phyloP scores from a whole-genome alignment of 192 early-diverging fungal genomes.

The Phycomyces nitens region DNA sequence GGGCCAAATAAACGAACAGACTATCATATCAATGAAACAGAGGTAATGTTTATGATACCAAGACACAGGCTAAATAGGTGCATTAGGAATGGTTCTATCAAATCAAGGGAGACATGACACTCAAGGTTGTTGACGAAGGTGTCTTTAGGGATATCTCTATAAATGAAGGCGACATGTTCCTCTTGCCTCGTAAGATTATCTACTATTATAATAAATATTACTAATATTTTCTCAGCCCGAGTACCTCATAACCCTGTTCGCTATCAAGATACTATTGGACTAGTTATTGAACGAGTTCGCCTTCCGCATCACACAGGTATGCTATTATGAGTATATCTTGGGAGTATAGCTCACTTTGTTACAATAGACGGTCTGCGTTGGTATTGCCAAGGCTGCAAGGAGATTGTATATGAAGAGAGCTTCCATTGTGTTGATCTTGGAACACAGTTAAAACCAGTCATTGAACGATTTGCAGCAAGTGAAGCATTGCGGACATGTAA shows the following conservation, averaged over 20 bases:
- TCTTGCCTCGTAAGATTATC: constrained; percentile 72
- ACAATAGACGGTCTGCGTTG: constrained; percentile 80
- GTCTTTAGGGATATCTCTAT: constrained; percentile 84
- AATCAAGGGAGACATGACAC: constrained; percentile 88
- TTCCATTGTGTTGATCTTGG: constrained; percentile 92
- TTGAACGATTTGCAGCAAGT: constrained; percentile 72
- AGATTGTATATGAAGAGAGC: constrained; percentile 82
- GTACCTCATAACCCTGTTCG: constrained; percentile 95
- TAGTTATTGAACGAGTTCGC: constrained; percentile 92
- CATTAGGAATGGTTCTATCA: constrained; percentile 94
- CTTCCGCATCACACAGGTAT: constrained; percentile 65
- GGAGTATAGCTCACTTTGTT: constrained; percentile 10
- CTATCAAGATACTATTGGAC: constrained; percentile 89
- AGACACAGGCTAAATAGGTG: neutral
- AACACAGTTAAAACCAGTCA: constrained; percentile 86
- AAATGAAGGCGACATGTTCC: constrained; percentile 93
- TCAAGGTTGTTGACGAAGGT: constrained; percentile 79
- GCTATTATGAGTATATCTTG: neutral
- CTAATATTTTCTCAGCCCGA: constrained; percentile 55
- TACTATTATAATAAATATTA: neutral
- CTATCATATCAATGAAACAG: constrained; percentile 96
- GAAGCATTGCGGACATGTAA: constrained; percentile 75
- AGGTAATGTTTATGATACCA: constrained; percentile 46
- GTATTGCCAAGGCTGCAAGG: constrained; percentile 88
- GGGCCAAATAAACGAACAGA: constrained; percentile 94